Conservation (phyloP, 75 land plant genomes). For the Larix kaempferi region DNA sequence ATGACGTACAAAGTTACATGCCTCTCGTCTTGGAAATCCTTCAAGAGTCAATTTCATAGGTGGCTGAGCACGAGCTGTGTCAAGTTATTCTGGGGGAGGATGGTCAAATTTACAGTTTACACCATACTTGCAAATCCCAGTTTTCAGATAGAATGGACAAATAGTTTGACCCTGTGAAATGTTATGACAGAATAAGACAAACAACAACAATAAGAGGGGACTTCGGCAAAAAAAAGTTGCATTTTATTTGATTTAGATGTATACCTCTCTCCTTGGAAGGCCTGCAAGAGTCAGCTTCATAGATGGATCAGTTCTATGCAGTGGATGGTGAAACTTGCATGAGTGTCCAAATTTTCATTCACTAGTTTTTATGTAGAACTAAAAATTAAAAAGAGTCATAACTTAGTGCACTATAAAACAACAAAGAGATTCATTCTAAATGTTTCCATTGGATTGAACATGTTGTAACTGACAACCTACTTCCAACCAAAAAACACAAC, state of each 20-base stretch:
- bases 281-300: constrained; percentile 32
- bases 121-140: constrained; percentile 46
- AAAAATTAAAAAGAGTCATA: neutral
- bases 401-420: neutral
- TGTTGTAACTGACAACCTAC: neutral
- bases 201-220: neutral
- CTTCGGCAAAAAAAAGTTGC: neutral
- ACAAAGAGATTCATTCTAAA: too few relatives aligned
- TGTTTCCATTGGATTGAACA: neutral
- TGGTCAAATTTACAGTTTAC: constrained; percentile 65
- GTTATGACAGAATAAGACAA: neutral
- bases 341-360: constrained; percentile 48
- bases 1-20: constrained; percentile 12
- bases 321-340: constrained; percentile 44
- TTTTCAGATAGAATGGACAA: constrained; percentile 43
- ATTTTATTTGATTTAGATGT: neutral
- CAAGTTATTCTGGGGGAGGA: constrained; percentile 28
- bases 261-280: constrained; percentile 39
- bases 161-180: constrained; percentile 30
- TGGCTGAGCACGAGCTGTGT: constrained; percentile 17
- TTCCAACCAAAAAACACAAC: neutral
- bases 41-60: constrained; percentile 87
- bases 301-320: constrained; percentile 20
- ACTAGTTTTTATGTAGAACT: constrained; percentile 47
- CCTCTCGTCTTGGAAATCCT: constrained; percentile 93